Evolutionary conservation across 306 rosid genomes (phyloP).

Genomic region (Medicago arabica): DNA sequence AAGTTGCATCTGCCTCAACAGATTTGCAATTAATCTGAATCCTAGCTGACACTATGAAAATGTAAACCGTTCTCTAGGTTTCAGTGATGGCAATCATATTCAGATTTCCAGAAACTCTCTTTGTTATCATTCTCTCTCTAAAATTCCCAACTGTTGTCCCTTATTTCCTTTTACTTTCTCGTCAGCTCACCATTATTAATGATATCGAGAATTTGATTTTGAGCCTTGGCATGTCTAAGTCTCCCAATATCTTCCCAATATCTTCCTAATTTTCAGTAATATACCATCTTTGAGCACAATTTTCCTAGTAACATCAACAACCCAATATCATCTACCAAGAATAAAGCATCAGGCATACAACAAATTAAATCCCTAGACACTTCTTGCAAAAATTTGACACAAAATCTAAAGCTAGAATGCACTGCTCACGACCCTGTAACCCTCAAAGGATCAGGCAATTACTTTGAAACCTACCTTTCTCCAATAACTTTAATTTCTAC

Average conservation of each 20-base stretch:
- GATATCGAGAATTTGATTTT: background rate
- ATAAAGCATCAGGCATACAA: background rate
- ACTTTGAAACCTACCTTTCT: background rate
- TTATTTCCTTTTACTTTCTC: slow-evolving; percentile 1
- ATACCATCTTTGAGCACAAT: too few species aligned
- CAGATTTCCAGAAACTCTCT: background rate
- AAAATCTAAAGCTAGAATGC: slow-evolving; percentile 8
- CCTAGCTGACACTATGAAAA: slow-evolving; percentile 1
- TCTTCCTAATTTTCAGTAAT: background rate
- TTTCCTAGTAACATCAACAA: too few species aligned
- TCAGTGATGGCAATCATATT: background rate
- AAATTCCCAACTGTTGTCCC: background rate
- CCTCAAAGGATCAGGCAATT: slow-evolving; percentile 13
- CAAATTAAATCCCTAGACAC: background rate
- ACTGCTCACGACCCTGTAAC: background rate
- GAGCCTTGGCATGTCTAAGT: background rate
- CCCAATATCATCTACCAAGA: background rate
- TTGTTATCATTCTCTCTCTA: background rate
- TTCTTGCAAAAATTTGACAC: slow-evolving; percentile 11
- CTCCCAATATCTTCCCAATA: background rate
- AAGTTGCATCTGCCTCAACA: background rate
- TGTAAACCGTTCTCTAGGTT: background rate
- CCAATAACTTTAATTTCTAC: background rate
- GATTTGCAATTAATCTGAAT: background rate
- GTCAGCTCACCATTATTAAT: background rate